Conservation (phyloP, 805 yeast species). For the Lipomyces spencermartinsiae region DNA sequence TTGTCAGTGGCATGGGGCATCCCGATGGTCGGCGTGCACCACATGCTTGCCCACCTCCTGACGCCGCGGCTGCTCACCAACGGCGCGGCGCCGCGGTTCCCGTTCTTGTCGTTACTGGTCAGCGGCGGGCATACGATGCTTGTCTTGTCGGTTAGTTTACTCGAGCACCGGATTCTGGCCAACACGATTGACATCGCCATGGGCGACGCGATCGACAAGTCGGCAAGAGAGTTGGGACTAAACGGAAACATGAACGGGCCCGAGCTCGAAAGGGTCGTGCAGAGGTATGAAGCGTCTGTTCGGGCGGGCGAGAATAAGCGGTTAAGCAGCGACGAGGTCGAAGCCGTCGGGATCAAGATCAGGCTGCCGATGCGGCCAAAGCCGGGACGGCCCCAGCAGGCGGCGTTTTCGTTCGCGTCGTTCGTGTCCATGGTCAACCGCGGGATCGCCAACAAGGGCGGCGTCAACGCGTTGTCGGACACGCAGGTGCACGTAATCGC, state of each 20-base stretch:
- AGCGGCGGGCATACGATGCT: conserved; percentile 96
- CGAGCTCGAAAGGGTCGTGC: conserved; percentile 69
- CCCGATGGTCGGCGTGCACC: conserved; percentile 91
- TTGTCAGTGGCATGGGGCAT: conserved; percentile 74
- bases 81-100: conserved; percentile 67
- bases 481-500: conserved; percentile 15
- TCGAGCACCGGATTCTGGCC: conserved; percentile 69
- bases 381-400: conserved; percentile 53
- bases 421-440: conserved; percentile 64
- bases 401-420: conserved; percentile 78
- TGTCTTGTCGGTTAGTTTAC: conserved; percentile 65
- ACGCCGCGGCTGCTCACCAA: conserved; percentile 60
- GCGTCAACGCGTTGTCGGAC: conserved; percentile 10
- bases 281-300: conserved; percentile 42
- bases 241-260: conserved; percentile 85
- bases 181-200: conserved; percentile 86
- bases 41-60: conserved; percentile 91
- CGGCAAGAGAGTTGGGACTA: conserved; percentile 84
- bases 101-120: conserved; percentile 75
- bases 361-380: conserved; percentile 58
- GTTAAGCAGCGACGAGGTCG: not conserved
- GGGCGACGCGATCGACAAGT: conserved; percentile 93
- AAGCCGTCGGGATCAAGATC: conserved; percentile 3
- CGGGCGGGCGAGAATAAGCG: conserved; percentile 3
- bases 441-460: conserved; percentile 31